These are phyloP conservation scores for Pharnaceum exiguum DNA, from an alignment of 148 eudicot species.

Conservation along the genomic window DNA sequence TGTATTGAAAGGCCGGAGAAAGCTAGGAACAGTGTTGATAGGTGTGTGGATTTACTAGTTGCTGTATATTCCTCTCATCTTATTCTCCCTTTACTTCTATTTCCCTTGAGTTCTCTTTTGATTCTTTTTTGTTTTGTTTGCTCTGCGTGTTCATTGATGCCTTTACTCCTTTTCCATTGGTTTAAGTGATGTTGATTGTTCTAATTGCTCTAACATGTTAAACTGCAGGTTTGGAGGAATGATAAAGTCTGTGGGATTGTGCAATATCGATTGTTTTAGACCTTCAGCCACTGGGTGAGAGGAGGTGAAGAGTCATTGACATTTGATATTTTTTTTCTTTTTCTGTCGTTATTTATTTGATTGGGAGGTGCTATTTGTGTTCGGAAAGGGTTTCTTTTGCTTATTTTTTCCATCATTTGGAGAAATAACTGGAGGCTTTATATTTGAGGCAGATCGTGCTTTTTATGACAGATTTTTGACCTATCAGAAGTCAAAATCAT, in stretches of 20 bases:
- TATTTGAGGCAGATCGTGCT: constrained; percentile 29
- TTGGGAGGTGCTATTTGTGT: constrained; percentile 22
- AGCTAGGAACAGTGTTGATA: constrained; percentile 82
- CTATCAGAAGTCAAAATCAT: constrained; percentile 15
- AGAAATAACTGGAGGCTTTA: constrained; percentile 15
- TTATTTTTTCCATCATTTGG: constrained; percentile 1
- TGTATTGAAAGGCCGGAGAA: constrained; percentile 61
- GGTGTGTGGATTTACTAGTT: constrained; percentile 36
- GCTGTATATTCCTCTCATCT: not conserved
- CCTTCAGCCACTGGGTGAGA: constrained; percentile 45
- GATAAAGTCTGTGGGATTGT: constrained; percentile 66
- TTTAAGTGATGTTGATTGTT: not conserved
- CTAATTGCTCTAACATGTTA: too few relatives aligned
- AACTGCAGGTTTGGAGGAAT: constrained; percentile 84
- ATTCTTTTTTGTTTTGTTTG: constrained; percentile 8
- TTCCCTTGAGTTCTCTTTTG: not conserved
- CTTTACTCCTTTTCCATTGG: too few relatives aligned
- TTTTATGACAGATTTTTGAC: constrained; percentile 20
- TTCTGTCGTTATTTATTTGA: constrained; percentile 3
- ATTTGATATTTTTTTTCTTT: constrained; percentile 10
- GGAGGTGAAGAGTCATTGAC: constrained; percentile 13
- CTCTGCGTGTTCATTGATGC: too few relatives aligned
- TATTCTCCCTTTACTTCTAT: not conserved
- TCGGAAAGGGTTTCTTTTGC: constrained; percentile 16
- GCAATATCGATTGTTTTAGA: constrained; percentile 86